Percentiles rank a stretch among this genome's conserved stretches.
Evolutionary conservation across 2,329 filamentous ascomycete genomes (phyloP).

Genomic region (Sporothrix brasiliensis): DNA sequence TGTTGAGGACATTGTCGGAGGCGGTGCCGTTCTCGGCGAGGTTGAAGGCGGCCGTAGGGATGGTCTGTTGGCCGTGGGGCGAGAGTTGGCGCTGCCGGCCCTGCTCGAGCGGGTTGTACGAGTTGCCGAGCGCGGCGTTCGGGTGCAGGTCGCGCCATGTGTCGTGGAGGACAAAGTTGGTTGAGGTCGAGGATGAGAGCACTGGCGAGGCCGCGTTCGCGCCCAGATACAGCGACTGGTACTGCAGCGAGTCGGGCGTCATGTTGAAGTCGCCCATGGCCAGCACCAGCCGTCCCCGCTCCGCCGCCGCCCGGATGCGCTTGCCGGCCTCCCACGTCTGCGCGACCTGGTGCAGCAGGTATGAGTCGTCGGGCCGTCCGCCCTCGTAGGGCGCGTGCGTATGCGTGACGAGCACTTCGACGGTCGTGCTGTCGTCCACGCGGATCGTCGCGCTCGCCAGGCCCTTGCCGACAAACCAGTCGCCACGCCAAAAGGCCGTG

Average conservation of each 20-base stretch:
- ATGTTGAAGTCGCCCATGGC: conserved; percentile 96
- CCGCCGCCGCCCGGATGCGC: conserved; percentile 77
- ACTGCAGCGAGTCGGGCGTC: conserved; percentile 81
- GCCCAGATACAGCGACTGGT: conserved; percentile 67
- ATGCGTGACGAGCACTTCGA: conserved; percentile 93
- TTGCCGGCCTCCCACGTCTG: conserved; percentile 96
- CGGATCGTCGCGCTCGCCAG: conserved; percentile 81
- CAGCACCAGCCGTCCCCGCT: conserved; percentile 76
- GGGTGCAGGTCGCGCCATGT: conserved; percentile 85
- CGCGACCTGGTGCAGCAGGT: conserved; percentile 85
- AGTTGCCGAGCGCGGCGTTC: conserved; percentile 74
- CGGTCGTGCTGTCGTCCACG: conserved; percentile 61
- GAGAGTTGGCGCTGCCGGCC: conserved; percentile 58
- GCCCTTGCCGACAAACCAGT: conserved; percentile 96
- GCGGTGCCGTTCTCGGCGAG: conserved; percentile 80
- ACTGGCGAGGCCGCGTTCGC: conserved; percentile 58
- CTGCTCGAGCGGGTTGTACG: conserved; percentile 67
- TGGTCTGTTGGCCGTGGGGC: conserved; percentile 33
- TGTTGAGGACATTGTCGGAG: conserved; percentile 83
- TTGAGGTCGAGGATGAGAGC: conserved; percentile 38
- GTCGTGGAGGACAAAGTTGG: conserved; percentile 69
- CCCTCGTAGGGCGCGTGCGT: conserved; percentile 84
- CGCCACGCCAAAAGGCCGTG: conserved; percentile 89
- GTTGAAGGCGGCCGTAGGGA: conserved; percentile 79
- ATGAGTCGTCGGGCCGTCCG: conserved; percentile 69